A percentile compares a stretch with the other conserved stretches of the same genome.
These are phyloP conservation scores for Lentinula raphanica DNA, from an alignment of 768 basidiomycete species.

Conservation along the genomic window DNA sequence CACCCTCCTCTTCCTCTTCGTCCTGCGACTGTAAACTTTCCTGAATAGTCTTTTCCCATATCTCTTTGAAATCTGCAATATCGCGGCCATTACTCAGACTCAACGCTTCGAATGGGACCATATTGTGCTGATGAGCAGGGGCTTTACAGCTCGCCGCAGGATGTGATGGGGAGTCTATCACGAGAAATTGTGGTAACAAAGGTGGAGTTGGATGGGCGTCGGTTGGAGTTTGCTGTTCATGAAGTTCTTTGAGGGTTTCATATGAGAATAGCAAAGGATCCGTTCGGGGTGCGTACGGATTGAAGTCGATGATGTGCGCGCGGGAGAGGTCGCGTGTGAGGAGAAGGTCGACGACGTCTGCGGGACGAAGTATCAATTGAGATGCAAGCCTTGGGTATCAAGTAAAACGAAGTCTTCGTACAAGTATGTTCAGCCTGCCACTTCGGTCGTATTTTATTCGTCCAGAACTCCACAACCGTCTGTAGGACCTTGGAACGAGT, in stretches of 20 bases:
- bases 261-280: constrained; percentile 85
- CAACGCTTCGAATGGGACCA: constrained; percentile 89
- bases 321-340: constrained; percentile 74
- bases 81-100: constrained; percentile 67
- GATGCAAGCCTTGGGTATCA: neutral
- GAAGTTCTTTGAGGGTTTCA: constrained; percentile 55
- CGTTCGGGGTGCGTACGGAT: constrained; percentile 82
- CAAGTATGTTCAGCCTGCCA: constrained; percentile 64
- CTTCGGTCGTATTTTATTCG: constrained; percentile 50
- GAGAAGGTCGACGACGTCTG: constrained; percentile 84
- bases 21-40: constrained; percentile 19
- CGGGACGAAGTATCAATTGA: constrained; percentile 1
- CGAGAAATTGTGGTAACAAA: constrained; percentile 44
- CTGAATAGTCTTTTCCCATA: constrained; percentile 53
- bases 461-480: constrained; percentile 61
- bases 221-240: constrained; percentile 11
- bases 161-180: constrained; percentile 73
- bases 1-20: too few species aligned
- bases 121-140: constrained; percentile 79
- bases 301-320: constrained; percentile 87
- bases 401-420: constrained; percentile 44
- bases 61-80: constrained; percentile 67
- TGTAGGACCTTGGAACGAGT: constrained; percentile 49
- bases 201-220: neutral
- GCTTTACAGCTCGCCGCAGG: constrained; percentile 61